A percentile compares a stretch with the other conserved stretches of the same genome.
phyloP scores from a whole-genome alignment of 306 rosid genomes.

The Pterocarpus santalinus region DNA sequence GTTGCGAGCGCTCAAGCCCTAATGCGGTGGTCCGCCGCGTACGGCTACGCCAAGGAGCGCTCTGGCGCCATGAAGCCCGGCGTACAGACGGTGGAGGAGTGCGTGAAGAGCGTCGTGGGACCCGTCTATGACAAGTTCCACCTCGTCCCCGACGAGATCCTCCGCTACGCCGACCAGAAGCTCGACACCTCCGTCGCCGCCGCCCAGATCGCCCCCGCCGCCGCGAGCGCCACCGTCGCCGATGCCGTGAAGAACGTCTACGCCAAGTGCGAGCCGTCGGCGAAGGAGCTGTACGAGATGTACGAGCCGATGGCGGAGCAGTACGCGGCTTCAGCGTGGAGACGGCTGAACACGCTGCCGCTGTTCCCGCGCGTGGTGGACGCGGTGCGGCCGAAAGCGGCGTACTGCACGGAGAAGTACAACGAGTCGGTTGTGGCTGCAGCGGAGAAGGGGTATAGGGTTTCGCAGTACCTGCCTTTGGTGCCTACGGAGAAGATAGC shows the following conservation, averaged over 20 bases:
- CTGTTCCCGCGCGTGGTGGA: conserved; percentile 60
- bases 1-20: neutral
- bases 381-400: conserved; percentile 22
- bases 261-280: conserved; percentile 60
- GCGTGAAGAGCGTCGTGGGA: conserved; percentile 39
- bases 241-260: conserved; percentile 56
- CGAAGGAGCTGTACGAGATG: neutral
- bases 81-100: conserved; percentile 46
- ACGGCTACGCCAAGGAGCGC: conserved; percentile 33
- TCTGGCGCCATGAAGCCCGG: conserved; percentile 33
- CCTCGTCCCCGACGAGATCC: conserved; percentile 50
- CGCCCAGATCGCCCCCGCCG: conserved; percentile 55
- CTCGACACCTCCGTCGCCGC: conserved; percentile 53
- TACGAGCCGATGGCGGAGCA: conserved; percentile 40
- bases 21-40: conserved; percentile 35
- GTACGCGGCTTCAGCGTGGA: conserved; percentile 38
- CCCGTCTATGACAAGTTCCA: conserved; percentile 45
- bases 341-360: conserved; percentile 54
- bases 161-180: conserved; percentile 26
- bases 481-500: conserved; percentile 45
- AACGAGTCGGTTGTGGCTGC: conserved; percentile 28
- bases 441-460: conserved; percentile 37
- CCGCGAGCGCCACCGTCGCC: conserved; percentile 60
- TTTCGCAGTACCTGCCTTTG: conserved; percentile 42
- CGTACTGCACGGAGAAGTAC: conserved; percentile 41